Evolutionary conservation across 1,284 basidiomycete genomes (phyloP).

Genomic region (Lignosus rhinocerotis): DNA sequence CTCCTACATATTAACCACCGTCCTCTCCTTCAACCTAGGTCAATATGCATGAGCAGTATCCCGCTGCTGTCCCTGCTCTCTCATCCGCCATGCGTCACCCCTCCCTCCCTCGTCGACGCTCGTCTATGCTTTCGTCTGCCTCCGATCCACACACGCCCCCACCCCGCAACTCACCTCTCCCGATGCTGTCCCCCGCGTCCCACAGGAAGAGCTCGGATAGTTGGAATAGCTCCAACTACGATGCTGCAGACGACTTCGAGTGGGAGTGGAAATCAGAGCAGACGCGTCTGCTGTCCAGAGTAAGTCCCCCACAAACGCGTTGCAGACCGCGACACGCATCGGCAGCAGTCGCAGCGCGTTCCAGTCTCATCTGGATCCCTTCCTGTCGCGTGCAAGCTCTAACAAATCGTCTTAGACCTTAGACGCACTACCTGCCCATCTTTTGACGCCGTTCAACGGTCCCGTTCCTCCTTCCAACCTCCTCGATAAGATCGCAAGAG

Average conservation of each 20-base stretch:
- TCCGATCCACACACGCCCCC: conserved; percentile 41
- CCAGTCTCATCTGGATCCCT: conserved; percentile 3
- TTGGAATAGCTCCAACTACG: conserved; percentile 77
- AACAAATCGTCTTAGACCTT: conserved; percentile 54
- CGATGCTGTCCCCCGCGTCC: conserved; percentile 43
- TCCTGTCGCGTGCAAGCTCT: conserved; percentile 5
- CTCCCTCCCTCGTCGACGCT: conserved; percentile 34
- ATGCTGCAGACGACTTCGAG: conserved; percentile 57
- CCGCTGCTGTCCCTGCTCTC: conserved; percentile 36
- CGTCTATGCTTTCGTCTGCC: conserved; percentile 32
- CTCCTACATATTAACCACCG: conserved; percentile 26
- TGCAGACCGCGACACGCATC: background rate
- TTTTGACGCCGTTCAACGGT: conserved; percentile 80
- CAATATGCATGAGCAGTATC: conserved; percentile 36
- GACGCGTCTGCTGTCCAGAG: conserved; percentile 61
- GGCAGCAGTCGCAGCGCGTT: background rate
- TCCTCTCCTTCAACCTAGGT: conserved; percentile 35
- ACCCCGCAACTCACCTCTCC: conserved; percentile 37
- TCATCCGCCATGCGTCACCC: conserved; percentile 39
- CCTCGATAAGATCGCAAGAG: conserved; percentile 78
- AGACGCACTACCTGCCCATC: conserved; percentile 77
- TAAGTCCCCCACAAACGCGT: conserved; percentile 37
- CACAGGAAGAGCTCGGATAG: conserved; percentile 77
- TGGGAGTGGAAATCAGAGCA: conserved; percentile 77
- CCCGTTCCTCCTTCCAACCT: conserved; percentile 78